Evolutionary conservation across 1,284 basidiomycete genomes (phyloP).

Genomic region (Leccinum huronense): DNA sequence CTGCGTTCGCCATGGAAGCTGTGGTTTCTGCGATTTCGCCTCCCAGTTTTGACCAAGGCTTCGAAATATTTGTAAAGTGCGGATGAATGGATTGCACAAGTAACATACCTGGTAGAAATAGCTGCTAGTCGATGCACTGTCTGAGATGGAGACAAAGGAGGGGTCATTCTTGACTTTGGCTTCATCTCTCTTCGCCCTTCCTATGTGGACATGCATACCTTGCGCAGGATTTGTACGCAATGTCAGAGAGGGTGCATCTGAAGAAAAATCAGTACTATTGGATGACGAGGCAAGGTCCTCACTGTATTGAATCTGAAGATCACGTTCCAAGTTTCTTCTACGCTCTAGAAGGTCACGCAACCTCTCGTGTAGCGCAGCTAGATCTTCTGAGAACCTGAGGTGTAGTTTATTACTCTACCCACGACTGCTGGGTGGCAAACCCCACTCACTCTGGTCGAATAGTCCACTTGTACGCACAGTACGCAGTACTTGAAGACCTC

Average conservation of each 20-base stretch:
- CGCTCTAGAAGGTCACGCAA: conserved; percentile 47
- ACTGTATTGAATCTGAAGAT: conserved; percentile 59
- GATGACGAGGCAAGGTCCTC: conserved; percentile 15
- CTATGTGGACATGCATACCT: conserved; percentile 74
- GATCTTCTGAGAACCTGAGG: conserved; percentile 64
- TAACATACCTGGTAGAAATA: conserved; percentile 67
- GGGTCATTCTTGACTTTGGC: conserved; percentile 45
- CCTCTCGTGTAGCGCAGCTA: conserved; percentile 53
- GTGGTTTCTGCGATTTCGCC: conserved; percentile 59
- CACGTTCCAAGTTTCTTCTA: conserved; percentile 53
- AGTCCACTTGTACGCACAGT: conserved; percentile 46
- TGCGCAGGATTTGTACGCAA: conserved; percentile 64
- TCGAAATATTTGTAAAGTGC: conserved; percentile 20
- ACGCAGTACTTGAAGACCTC: conserved; percentile 16
- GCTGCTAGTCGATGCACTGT: conserved; percentile 62
- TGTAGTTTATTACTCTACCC: conserved; percentile 4
- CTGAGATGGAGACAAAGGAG: conserved; percentile 56
- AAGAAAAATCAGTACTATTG: conserved; percentile 6
- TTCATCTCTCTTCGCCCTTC: conserved; percentile 59
- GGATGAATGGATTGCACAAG: neutral
- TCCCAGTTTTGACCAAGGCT: conserved; percentile 81
- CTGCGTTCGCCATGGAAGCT: conserved; percentile 53
- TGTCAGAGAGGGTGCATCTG: conserved; percentile 70
- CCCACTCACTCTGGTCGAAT: conserved; percentile 67
- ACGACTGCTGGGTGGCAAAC: conserved; percentile 1